A percentile compares a stretch with the other conserved stretches of the same genome.
Evolutionary conservation across 2,329 filamentous ascomycete species (phyloP).

Genomic region (Ophiostoma ips): DNA sequence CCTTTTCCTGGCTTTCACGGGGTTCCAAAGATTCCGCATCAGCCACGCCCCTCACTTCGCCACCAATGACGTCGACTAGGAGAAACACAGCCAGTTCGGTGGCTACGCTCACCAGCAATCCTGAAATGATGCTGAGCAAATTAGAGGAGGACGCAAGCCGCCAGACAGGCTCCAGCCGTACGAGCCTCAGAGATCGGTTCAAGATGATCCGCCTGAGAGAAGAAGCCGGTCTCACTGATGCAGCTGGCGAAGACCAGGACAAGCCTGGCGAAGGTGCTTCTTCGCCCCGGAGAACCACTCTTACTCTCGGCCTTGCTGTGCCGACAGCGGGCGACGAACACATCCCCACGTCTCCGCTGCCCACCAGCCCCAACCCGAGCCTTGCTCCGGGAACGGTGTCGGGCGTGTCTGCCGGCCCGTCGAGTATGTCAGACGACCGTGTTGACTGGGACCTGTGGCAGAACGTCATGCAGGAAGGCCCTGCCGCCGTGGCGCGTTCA

Average conservation of each 20-base stretch:
- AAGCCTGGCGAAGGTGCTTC: conserved; percentile 25
- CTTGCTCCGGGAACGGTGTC: conserved; percentile 76
- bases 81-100: conserved; percentile 72
- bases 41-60: conserved; percentile 25
- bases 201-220: conserved; percentile 63
- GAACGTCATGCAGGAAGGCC: conserved; percentile 85
- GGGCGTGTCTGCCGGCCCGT: conserved; percentile 63
- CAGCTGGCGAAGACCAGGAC: conserved; percentile 29
- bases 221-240: conserved; percentile 36
- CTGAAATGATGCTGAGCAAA: conserved; percentile 63
- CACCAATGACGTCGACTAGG: conserved; percentile 34
- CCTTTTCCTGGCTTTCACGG: conserved; percentile 74
- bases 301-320: conserved; percentile 5
- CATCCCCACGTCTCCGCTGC: conserved; percentile 34
- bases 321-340: conserved; percentile 11
- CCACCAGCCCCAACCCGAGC: conserved; percentile 50
- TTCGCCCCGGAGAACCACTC: background rate
- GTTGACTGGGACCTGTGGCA: conserved; percentile 99
- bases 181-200: conserved; percentile 64
- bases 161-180: conserved; percentile 32
- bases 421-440: conserved; percentile 46
- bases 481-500: conserved; percentile 71
- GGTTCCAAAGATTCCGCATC: conserved; percentile 43
- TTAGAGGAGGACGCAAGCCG: conserved; percentile 52
- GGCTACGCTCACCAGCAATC: conserved; percentile 64